Percentiles rank a stretch among this genome's conserved stretches.
These are phyloP conservation scores for Emergomyces africanus DNA, from an alignment of 2,329 filamentous ascomycete genomes.

Conservation along the genomic window DNA sequence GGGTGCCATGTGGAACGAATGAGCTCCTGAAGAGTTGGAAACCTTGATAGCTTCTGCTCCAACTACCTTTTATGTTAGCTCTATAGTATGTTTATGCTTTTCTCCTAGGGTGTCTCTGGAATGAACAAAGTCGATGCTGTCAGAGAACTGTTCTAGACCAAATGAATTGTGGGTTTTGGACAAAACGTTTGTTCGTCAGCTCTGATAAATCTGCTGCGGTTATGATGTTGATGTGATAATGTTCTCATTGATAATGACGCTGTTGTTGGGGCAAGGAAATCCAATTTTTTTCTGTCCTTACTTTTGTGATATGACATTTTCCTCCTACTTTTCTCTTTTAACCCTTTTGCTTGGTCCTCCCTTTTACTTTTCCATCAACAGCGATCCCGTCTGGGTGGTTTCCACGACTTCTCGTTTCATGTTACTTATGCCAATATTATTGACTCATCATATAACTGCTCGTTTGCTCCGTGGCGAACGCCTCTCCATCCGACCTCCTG, in stretches of 20 bases:
- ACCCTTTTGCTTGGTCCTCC: not conserved
- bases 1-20: not conserved
- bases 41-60: not conserved
- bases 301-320: not conserved
- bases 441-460: not conserved
- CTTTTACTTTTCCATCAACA: not conserved
- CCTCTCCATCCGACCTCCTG: not conserved
- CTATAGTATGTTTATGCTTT: not conserved
- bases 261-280: not conserved
- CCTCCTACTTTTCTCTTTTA: not conserved
- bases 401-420: not conserved
- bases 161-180: not conserved
- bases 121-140: not conserved
- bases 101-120: not conserved
- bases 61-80: not conserved
- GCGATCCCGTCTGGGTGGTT: not conserved
- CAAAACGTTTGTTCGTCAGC: not conserved
- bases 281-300: not conserved
- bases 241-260: not conserved
- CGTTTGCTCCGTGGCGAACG: constrained; percentile 1
- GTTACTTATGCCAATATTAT: no score
- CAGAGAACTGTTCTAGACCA: not conserved
- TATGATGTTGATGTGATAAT: not conserved
- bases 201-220: not conserved
- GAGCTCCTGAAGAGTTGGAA: not conserved